Conservation (phyloP, 2,329 filamentous ascomycete species). For the Phialophora chinensis region DNA sequence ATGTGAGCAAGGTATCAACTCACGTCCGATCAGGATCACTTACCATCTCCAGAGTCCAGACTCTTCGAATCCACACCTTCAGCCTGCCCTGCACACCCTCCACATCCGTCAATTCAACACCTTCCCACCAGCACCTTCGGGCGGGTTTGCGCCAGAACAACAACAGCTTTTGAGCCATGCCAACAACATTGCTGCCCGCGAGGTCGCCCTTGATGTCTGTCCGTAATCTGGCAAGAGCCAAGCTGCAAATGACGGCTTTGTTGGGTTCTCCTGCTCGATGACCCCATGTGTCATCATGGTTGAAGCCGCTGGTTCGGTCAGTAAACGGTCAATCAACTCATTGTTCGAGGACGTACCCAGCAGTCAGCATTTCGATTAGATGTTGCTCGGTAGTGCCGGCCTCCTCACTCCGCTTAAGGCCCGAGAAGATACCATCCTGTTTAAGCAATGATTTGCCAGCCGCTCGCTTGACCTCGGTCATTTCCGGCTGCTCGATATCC, state of each 20-base stretch:
- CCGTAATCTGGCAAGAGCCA: constrained; percentile 88
- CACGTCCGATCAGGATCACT: constrained; percentile 39
- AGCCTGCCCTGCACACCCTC: constrained; percentile 89
- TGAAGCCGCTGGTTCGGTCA: constrained; percentile 74
- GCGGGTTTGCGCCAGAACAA: constrained; percentile 98
- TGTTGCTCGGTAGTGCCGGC: constrained; percentile 96
- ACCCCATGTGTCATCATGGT: constrained; percentile 93
- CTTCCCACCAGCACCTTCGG: constrained; percentile 98
- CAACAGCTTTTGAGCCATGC: constrained; percentile 97
- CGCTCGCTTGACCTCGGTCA: constrained; percentile 95
- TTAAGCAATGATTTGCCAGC: constrained; percentile 83
- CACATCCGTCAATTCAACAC: constrained; percentile 86
- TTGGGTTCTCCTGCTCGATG: constrained; percentile 97
- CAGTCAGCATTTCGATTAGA: constrained; percentile 98
- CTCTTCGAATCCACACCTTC: constrained; percentile 97
- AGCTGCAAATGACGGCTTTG: constrained; percentile 97
- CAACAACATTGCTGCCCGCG: constrained; percentile 77
- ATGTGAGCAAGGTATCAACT: constrained; percentile 26
- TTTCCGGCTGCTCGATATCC: constrained; percentile 84
- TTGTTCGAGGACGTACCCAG: constrained; percentile 70
- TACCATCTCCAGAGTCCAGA: constrained; percentile 98
- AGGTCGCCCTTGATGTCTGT: constrained; percentile 85
- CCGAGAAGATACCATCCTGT: constrained; percentile 95
- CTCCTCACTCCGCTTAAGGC: constrained; percentile 92
- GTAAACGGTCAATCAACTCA: constrained; percentile 1